Evolutionary conservation across 2,329 filamentous ascomycete genomes (phyloP).

Genomic region (Elsinoe australis): DNA sequence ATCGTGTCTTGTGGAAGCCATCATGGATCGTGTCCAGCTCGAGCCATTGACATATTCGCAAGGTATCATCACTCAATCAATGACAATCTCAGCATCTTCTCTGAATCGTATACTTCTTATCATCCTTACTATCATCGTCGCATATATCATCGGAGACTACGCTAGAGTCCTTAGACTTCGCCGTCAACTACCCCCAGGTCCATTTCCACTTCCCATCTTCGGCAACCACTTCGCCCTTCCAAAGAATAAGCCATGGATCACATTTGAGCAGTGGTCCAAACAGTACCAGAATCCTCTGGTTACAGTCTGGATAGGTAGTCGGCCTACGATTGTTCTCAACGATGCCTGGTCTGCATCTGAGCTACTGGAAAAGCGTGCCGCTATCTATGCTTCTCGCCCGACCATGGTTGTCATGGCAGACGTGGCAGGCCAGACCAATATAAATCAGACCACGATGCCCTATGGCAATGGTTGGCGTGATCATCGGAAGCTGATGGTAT

Average conservation of each 20-base stretch:
- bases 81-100: background rate
- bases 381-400: slow-evolving; percentile 29
- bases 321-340: slow-evolving; percentile 20
- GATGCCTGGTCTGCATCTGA: slow-evolving; percentile 29
- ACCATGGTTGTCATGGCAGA: slow-evolving; percentile 30
- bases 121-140: background rate
- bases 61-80: background rate
- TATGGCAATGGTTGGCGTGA: slow-evolving; percentile 22
- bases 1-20: background rate
- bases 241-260: slow-evolving; percentile 19
- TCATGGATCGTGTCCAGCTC: background rate
- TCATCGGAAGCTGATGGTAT: slow-evolving; percentile 20
- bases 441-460: slow-evolving; percentile 19
- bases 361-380: slow-evolving; percentile 30
- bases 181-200: slow-evolving; percentile 16
- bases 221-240: slow-evolving; percentile 21
- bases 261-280: slow-evolving; percentile 19
- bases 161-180: background rate
- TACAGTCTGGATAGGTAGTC: slow-evolving; percentile 20
- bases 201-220: slow-evolving; percentile 21
- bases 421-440: slow-evolving; percentile 4
- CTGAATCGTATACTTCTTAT: background rate
- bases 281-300: slow-evolving; percentile 20
- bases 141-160: background rate
- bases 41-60: background rate